A percentile compares a stretch with the other conserved stretches of the same genome.
phyloP scores from a whole-genome alignment of 441 rosid species.

The Euphorbia neoarborescens region DNA sequence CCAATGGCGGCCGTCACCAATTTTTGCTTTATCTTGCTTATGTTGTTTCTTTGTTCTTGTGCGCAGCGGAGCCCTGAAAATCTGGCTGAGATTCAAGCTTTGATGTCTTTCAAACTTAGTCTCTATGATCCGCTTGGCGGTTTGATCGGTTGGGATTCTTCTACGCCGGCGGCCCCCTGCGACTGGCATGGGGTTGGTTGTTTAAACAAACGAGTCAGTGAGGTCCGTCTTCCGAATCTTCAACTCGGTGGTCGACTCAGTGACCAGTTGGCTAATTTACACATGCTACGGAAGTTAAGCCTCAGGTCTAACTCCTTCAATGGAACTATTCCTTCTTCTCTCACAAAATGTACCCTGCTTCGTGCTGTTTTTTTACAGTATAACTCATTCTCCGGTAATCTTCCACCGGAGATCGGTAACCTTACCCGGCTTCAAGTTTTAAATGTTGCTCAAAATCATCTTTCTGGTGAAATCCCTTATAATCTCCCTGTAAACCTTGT shows the following conservation, averaged over 20 bases:
- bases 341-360: slow-evolving; percentile 62
- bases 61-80: slow-evolving; percentile 24
- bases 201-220: slow-evolving; percentile 49
- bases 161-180: slow-evolving; percentile 68
- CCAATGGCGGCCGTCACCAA: neutral
- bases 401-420: slow-evolving; percentile 53
- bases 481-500: slow-evolving; percentile 45
- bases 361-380: slow-evolving; percentile 68
- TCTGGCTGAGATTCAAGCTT: slow-evolving; percentile 55
- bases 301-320: slow-evolving; percentile 70
- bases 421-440: slow-evolving; percentile 52
- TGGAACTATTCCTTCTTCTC: slow-evolving; percentile 70
- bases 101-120: slow-evolving; percentile 56
- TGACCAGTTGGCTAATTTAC: slow-evolving; percentile 47
- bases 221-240: slow-evolving; percentile 68
- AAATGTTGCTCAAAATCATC: slow-evolving; percentile 56
- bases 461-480: slow-evolving; percentile 66
- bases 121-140: slow-evolving; percentile 73
- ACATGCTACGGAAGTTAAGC: slow-evolving; percentile 53
- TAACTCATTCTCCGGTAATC: slow-evolving; percentile 68
- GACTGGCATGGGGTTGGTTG: slow-evolving; percentile 79
- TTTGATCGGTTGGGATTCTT: slow-evolving; percentile 62
- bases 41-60: slow-evolving; percentile 27
- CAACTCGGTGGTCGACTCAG: slow-evolving; percentile 61
- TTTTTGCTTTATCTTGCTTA: slow-evolving; percentile 12